phyloP scores from a whole-genome alignment of 768 basidiomycete species.

The Mrakia frigida region DNA sequence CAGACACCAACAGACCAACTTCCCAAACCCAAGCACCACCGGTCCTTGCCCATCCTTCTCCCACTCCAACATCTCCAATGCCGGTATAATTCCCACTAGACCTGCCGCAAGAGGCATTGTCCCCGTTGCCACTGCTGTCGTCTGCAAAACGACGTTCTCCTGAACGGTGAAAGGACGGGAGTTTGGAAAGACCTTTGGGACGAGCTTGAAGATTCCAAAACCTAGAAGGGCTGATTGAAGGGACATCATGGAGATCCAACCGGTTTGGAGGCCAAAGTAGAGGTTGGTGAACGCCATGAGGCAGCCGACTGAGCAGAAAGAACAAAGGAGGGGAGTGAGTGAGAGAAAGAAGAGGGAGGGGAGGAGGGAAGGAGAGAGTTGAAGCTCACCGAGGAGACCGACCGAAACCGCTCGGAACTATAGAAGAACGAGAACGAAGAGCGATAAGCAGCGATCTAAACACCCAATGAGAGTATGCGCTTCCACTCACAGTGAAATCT shows the following conservation, averaged over 20 bases:
- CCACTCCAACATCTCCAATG: slow-evolving; percentile 69
- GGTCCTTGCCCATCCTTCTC: slow-evolving; percentile 70
- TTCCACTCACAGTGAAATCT: slow-evolving; percentile 27
- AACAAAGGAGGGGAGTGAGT: neutral
- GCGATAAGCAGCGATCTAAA: too few relatives aligned
- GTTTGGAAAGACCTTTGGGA: slow-evolving; percentile 34
- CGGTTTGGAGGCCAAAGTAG: slow-evolving; percentile 65
- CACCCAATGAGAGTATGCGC: too few relatives aligned
- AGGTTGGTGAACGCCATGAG: slow-evolving; percentile 29
- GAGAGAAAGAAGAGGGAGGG: neutral
- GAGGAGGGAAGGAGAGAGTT: neutral
- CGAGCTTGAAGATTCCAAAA: slow-evolving; percentile 66
- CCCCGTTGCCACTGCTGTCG: slow-evolving; percentile 91
- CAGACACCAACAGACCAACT: slow-evolving; percentile 77
- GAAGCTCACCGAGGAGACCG: slow-evolving; percentile 64
- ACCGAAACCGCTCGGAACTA: slow-evolving; percentile 58
- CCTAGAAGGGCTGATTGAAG: slow-evolving; percentile 90
- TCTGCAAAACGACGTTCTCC: slow-evolving; percentile 90
- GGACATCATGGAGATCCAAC: slow-evolving; percentile 90
- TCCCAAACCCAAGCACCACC: slow-evolving; percentile 65
- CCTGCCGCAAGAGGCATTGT: slow-evolving; percentile 49
- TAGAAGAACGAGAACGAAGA: neutral
- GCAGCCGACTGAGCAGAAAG: neutral
- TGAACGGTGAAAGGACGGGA: slow-evolving; percentile 69
- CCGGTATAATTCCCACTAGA: slow-evolving; percentile 90